These are phyloP conservation scores for Parathielavia appendiculata DNA, from an alignment of 495 filamentous ascomycete species.

Conservation along the genomic window DNA sequence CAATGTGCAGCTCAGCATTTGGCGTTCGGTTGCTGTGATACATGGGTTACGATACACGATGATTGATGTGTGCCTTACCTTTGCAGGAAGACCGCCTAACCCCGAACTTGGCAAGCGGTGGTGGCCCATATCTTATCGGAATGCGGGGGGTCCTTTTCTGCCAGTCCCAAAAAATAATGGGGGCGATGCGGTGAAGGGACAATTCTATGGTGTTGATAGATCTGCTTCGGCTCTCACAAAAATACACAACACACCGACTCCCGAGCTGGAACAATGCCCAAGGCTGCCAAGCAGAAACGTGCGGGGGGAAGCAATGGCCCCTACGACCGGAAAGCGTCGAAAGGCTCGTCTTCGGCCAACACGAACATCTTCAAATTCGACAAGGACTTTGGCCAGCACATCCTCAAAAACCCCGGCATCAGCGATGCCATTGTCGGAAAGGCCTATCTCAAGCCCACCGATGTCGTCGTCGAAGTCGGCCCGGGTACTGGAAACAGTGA, in stretches of 20 bases:
- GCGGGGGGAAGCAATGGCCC: slow-evolving; percentile 49
- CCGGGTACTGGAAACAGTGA: slow-evolving; percentile 37
- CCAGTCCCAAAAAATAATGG: slow-evolving; percentile 22
- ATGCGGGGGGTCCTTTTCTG: slow-evolving; percentile 31
- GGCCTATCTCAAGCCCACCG: slow-evolving; percentile 81
- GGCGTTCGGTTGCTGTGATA: too few species aligned
- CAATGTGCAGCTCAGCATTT: too few species aligned
- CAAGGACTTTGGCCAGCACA: slow-evolving; percentile 68
- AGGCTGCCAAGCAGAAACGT: slow-evolving; percentile 58
- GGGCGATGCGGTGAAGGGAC: slow-evolving; percentile 4
- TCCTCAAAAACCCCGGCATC: slow-evolving; percentile 92
- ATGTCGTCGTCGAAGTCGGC: slow-evolving; percentile 53
- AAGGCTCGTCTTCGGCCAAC: slow-evolving; percentile 41
- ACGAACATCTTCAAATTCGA: slow-evolving; percentile 78
- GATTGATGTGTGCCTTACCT: too few species aligned
- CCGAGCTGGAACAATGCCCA: slow-evolving; percentile 45
- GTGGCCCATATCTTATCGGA: slow-evolving; percentile 27
- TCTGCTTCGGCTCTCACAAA: background rate
- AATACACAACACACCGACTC: background rate
- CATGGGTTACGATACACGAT: too few species aligned
- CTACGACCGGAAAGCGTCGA: slow-evolving; percentile 46
- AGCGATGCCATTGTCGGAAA: slow-evolving; percentile 81
- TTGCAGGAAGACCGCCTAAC: background rate
- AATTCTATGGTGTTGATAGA: background rate
- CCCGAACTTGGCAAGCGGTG: slow-evolving; percentile 18